Conservation (phyloP, 305 asterid species). For the Fraxinus xanthoxyloides region DNA sequence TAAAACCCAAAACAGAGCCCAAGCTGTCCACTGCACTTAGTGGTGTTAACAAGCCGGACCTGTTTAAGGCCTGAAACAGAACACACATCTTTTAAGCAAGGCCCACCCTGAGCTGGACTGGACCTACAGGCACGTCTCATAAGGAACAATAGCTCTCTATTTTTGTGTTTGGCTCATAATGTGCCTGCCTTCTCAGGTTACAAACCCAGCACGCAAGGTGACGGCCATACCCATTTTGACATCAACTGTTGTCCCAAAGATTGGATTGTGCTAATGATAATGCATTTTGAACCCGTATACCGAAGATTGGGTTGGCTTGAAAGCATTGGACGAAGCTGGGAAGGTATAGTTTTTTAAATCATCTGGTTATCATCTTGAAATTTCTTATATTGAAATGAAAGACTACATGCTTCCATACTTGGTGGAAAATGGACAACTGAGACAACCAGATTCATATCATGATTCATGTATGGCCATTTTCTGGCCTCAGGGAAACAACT, state of each 20-base stretch:
- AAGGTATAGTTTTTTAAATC: slow-evolving; percentile 66
- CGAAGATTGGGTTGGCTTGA: slow-evolving; percentile 90
- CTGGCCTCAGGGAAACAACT: slow-evolving; percentile 21
- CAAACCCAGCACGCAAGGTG: not conserved
- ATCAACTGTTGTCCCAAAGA: not conserved
- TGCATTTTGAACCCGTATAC: slow-evolving; percentile 28
- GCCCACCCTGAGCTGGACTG: not conserved
- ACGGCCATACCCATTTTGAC: not conserved
- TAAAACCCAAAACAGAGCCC: not conserved
- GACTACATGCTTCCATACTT: slow-evolving; percentile 65
- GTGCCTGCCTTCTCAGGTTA: not conserved
- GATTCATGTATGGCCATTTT: slow-evolving; percentile 8
- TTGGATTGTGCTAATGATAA: slow-evolving; percentile 7
- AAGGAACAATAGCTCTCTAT: not conserved
- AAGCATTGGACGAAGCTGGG: slow-evolving; percentile 73
- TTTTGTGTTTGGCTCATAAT: not conserved
- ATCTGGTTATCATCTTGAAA: slow-evolving; percentile 63
- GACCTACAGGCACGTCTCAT: not conserved
- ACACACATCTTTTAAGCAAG: not conserved
- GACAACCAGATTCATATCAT: slow-evolving; percentile 20
- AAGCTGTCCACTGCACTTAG: not conserved
- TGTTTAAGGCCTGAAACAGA: not conserved
- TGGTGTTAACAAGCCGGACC: not conserved
- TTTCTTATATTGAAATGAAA: slow-evolving; percentile 55
- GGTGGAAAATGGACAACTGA: slow-evolving; percentile 38